These are phyloP conservation scores for Thinopyrum elongatum DNA, from an alignment of 176 grass and related monocot genomes.

Conservation along the genomic window DNA sequence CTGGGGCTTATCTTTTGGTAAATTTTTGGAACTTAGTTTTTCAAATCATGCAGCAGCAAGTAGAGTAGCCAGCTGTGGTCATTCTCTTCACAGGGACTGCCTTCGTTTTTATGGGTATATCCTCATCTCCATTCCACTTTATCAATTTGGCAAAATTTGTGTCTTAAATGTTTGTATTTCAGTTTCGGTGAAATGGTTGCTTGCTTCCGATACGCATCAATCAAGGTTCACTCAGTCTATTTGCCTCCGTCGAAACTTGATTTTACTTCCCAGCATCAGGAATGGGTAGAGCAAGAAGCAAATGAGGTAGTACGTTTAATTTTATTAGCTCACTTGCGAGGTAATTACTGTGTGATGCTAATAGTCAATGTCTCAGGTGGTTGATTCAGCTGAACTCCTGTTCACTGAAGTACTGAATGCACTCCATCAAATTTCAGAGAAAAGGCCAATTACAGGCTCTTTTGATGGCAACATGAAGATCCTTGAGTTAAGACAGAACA, in stretches of 20 bases:
- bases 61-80: conserved; percentile 97
- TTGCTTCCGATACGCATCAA: conserved; percentile 89
- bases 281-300: conserved; percentile 96
- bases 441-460: conserved; percentile 63
- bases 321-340: conserved; percentile 1
- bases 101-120: conserved; percentile 94
- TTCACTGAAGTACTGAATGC: conserved; percentile 78
- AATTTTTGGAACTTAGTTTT: conserved; percentile 99
- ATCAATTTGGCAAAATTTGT: conserved; percentile 8
- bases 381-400: conserved; percentile 55
- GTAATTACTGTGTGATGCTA: conserved; percentile 32
- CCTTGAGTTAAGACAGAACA: conserved; percentile 63
- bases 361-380: conserved; percentile 56
- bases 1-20: conserved; percentile 96
- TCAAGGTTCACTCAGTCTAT: conserved; percentile 90
- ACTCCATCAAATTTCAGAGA: conserved; percentile 63
- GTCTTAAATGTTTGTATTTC: conserved; percentile 41
- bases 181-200: conserved; percentile 91
- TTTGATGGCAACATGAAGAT: conserved; percentile 77
- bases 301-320: conserved; percentile 56
- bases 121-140: conserved; percentile 30
- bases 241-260: conserved; percentile 91
- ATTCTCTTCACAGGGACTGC: conserved; percentile 98
- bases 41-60: conserved; percentile 98
- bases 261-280: conserved; percentile 90